Percentiles rank a stretch among this genome's conserved stretches.
Evolutionary conservation across 306 rosid genomes (phyloP).

Genomic region (Oxytropis ochrocephala): DNA sequence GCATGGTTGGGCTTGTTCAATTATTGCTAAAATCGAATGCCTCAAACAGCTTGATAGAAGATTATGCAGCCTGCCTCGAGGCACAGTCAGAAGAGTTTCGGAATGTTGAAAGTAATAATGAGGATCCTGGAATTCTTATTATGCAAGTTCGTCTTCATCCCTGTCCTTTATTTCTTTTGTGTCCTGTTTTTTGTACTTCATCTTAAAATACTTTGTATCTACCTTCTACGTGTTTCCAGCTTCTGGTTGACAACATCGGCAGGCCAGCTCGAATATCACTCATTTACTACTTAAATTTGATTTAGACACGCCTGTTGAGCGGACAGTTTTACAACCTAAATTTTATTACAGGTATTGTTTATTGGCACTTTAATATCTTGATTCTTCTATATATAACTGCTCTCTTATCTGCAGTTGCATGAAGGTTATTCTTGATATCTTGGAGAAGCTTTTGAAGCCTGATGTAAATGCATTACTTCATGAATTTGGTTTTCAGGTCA

Average conservation of each 20-base stretch:
- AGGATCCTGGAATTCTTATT: slow-evolving; percentile 91
- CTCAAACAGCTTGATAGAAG: slow-evolving; percentile 75
- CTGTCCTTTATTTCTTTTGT: not conserved
- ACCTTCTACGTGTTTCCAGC: slow-evolving; percentile 47
- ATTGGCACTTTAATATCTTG: not conserved
- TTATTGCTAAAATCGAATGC: slow-evolving; percentile 73
- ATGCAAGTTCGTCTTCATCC: slow-evolving; percentile 59
- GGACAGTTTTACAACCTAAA: slow-evolving; percentile 79
- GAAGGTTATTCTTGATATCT: slow-evolving; percentile 85
- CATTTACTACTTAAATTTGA: slow-evolving; percentile 90
- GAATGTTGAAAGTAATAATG: slow-evolving; percentile 53
- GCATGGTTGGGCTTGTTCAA: slow-evolving; percentile 90
- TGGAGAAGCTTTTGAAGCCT: slow-evolving; percentile 82
- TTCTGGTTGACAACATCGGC: slow-evolving; percentile 81
- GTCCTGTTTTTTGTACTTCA: not conserved
- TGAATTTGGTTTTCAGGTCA: slow-evolving; percentile 94
- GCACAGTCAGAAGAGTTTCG: slow-evolving; percentile 73
- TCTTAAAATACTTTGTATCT: slow-evolving; percentile 1
- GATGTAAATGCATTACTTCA: slow-evolving; percentile 79
- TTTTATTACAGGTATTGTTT: slow-evolving; percentile 80
- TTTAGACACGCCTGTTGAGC: slow-evolving; percentile 71
- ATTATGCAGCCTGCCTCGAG: slow-evolving; percentile 98
- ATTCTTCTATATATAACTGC: slow-evolving; percentile 7
- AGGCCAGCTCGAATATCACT: slow-evolving; percentile 83
- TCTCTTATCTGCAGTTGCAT: slow-evolving; percentile 64